Percentiles rank a stretch among this genome's conserved stretches.
phyloP scores from a whole-genome alignment of 495 filamentous ascomycete species.

The Sphaerosporella brunnea region DNA sequence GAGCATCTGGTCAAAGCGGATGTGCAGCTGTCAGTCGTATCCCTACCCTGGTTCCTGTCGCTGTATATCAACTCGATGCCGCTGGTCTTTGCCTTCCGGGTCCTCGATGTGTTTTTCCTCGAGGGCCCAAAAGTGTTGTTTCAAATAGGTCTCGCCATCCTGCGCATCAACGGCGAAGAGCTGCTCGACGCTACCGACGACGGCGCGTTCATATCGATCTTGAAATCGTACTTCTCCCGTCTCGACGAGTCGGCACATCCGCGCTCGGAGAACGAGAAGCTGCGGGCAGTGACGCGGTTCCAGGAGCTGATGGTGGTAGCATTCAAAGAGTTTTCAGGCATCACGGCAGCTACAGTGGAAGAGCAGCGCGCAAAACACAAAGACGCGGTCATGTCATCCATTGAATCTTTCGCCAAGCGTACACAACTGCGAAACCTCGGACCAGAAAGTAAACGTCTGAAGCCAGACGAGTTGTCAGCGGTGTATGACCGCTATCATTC shows the following conservation, averaged over 20 bases:
- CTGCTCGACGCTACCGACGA: conserved; percentile 90
- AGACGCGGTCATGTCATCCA: conserved; percentile 75
- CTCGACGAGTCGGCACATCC: conserved; percentile 93
- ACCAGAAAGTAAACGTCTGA: conserved; percentile 80
- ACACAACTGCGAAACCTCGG: conserved; percentile 92
- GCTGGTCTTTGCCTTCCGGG: conserved; percentile 86
- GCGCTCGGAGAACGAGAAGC: conserved; percentile 78
- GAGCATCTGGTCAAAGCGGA: conserved; percentile 88
- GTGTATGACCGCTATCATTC: conserved; percentile 89
- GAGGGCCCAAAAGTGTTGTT: conserved; percentile 96
- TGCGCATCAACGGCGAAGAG: conserved; percentile 95
- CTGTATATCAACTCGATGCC: conserved; percentile 99
- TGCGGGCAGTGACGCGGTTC: conserved; percentile 82
- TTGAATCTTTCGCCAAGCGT: conserved; percentile 91
- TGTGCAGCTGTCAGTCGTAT: conserved; percentile 96
- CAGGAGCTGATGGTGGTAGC: conserved; percentile 98
- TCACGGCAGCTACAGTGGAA: conserved; percentile 78
- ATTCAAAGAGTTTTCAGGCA: conserved; percentile 90
- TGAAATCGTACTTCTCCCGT: conserved; percentile 85
- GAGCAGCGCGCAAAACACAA: conserved; percentile 86
- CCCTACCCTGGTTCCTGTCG: conserved; percentile 92
- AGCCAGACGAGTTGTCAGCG: conserved; percentile 63
- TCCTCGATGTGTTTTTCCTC: conserved; percentile 93
- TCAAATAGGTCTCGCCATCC: conserved; percentile 85
- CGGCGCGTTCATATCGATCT: conserved; percentile 85